Base-by-base conservation (phyloP, 2,329 filamentous ascomycete species). In the Hirsutella minnesotensis region DNA sequence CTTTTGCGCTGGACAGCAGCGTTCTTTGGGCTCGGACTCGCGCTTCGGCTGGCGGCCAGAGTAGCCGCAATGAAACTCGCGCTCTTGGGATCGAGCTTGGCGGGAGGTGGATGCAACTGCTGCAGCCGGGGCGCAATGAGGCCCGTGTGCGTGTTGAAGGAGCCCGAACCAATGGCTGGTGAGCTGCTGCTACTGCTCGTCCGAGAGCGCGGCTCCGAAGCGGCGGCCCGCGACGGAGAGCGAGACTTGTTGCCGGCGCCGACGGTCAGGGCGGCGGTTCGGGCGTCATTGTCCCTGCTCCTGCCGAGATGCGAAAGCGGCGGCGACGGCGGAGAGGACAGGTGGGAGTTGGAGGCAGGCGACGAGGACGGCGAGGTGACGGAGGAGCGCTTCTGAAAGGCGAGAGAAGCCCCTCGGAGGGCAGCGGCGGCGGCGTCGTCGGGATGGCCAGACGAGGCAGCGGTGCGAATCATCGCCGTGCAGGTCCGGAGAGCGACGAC, bases 41-140 rank as follows among this genome's bases (percentile, higher is more conserved):
- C 68, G 45, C 59, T 72, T 4, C 71, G 65, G 48, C 75, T 76
- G 21, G 67, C 70, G 15, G 76, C 74, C 55, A 80, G 67, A 43
- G 77, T 79, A 18, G 79, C 80, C 13, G 64, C 63, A 41, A 66
- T 66, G 45, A 65, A 61, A 75, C 81, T 65, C 5, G 78, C 69
- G 38, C 72, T 79, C 45, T 70, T 72, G 13, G 62, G 53, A 44
- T 68, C 68, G 43, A 55, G 44, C 46, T 13, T 22, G 44, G 48
- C 24, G 40, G 40, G 16, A 44, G 44, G 48, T 9, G 52, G 47
- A 37, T 53, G 46, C 29, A 48, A 44, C 47, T 53, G 29, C 34
- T 38, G 53, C 44, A 56, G 42, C 35, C 52, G 48, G 29, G 52
- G 42, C 15, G 52, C 49, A 22, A 49, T 50, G 22, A 54, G 41